Conservation (phyloP, 2,329 filamentous ascomycete genomes). For the Aspergillus sp. region DNA sequence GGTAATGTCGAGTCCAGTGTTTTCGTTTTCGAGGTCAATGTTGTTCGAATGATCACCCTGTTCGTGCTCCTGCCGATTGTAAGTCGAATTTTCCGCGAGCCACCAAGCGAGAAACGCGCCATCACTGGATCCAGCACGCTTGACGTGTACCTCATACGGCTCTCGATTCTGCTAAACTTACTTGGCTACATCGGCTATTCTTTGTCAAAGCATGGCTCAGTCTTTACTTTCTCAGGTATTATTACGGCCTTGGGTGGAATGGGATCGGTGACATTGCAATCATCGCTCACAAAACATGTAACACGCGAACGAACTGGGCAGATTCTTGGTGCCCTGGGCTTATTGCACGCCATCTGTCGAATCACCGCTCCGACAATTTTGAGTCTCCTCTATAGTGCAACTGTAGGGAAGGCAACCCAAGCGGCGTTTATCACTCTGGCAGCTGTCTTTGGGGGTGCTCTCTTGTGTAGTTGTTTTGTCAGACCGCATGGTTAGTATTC, state of each 20-base stretch:
- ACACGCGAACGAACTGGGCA: constrained; percentile 76
- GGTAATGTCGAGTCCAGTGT: constrained; percentile 71
- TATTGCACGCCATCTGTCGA: constrained; percentile 76
- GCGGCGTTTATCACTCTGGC: constrained; percentile 75
- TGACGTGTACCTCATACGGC: constrained; percentile 71
- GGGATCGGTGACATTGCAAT: constrained; percentile 77
- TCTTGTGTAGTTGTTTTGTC: constrained; percentile 66
- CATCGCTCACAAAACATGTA: constrained; percentile 84
- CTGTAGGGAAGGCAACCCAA: constrained; percentile 72
- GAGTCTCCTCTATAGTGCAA: constrained; percentile 78
- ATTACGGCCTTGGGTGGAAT: constrained; percentile 76
- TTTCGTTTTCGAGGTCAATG: constrained; percentile 77
- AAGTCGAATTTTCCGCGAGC: constrained; percentile 66
- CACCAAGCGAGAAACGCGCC: constrained; percentile 31
- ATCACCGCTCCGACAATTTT: constrained; percentile 78
- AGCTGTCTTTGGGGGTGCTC: constrained; percentile 60
- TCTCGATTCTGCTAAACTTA: constrained; percentile 71
- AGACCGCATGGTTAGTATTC: constrained; percentile 64
- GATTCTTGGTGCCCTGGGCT: constrained; percentile 79
- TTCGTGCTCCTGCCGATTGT: constrained; percentile 70
- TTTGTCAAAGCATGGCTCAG: constrained; percentile 53
- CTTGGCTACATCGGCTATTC: constrained; percentile 72
- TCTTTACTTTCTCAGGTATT: constrained; percentile 70
- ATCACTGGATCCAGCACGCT: constrained; percentile 70
- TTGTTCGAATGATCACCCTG: constrained; percentile 69